A percentile compares a stretch with the other conserved stretches of the same genome.
These are phyloP conservation scores for Articulospora tetracladia DNA, from an alignment of 495 filamentous ascomycete species.

Conservation along the genomic window DNA sequence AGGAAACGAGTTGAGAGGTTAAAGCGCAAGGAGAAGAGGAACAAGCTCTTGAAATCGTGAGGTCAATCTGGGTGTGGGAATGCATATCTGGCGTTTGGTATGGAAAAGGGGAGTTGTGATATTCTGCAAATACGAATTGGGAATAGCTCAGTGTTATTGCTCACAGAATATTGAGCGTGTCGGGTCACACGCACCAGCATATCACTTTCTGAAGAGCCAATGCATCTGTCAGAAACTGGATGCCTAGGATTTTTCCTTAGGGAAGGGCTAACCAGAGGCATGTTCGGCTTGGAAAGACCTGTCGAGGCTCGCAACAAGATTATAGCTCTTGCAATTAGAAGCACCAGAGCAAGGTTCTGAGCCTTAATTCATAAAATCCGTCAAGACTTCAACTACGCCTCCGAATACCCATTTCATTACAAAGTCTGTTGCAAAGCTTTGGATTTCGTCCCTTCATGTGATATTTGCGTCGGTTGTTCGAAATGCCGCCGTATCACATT, in stretches of 20 bases:
- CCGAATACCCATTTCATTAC: too few species aligned
- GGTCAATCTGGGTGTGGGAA: not conserved
- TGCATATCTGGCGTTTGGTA: slow-evolving; percentile 15
- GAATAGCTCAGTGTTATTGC: too few species aligned
- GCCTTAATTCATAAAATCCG: too few species aligned
- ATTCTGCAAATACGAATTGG: too few species aligned
- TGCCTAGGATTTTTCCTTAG: not conserved
- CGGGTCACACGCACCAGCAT: too few species aligned
- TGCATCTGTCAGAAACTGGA: too few species aligned
- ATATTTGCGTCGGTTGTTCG: not conserved
- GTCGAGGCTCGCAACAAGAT: not conserved
- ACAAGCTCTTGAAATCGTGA: slow-evolving; percentile 93
- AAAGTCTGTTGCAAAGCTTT: too few species aligned
- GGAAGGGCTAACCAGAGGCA: not conserved
- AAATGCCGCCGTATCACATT: not conserved
- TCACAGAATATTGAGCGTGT: too few species aligned
- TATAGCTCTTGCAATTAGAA: not conserved
- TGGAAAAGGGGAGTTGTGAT: slow-evolving; percentile 8
- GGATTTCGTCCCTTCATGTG: not conserved
- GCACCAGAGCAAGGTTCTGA: too few species aligned
- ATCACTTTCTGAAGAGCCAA: too few species aligned
- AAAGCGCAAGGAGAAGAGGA: slow-evolving; percentile 94
- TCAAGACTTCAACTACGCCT: not conserved
- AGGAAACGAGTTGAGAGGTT: slow-evolving; percentile 86
- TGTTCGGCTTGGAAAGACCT: not conserved